Percentiles rank a stretch among this genome's conserved stretches.
Evolutionary conservation across 345 rosid genomes (phyloP).

Genomic region (Pseudoturritis turrita): DNA sequence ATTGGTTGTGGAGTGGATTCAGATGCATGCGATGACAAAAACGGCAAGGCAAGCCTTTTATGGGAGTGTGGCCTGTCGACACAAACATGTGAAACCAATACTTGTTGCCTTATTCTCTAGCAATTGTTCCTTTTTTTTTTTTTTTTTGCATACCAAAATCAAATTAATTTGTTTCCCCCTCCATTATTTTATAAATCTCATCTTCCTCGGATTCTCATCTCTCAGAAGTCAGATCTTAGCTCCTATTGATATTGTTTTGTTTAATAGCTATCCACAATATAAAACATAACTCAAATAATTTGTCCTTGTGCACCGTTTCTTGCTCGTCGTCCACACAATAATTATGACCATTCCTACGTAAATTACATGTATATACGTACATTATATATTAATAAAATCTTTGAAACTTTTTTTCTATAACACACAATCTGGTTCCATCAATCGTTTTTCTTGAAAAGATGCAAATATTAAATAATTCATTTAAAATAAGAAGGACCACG

Average conservation of each 20-base stretch:
- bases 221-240: constrained; percentile 1
- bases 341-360: neutral
- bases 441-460: constrained; percentile 8
- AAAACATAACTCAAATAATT: constrained; percentile 18
- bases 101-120: constrained; percentile 24
- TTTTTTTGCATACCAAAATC: neutral
- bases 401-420: neutral
- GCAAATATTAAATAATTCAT: neutral
- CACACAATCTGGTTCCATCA: neutral
- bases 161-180: neutral
- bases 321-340: constrained; percentile 15
- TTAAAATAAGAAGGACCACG: neutral
- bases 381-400: too few relatives aligned
- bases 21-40: constrained; percentile 24
- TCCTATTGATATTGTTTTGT: neutral
- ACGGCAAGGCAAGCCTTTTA: constrained; percentile 17
- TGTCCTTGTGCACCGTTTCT: constrained; percentile 20
- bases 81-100: constrained; percentile 34
- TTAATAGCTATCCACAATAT: constrained; percentile 8
- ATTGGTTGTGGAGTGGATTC: constrained; percentile 18
- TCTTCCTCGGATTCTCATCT: constrained; percentile 28
- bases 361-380: too few relatives aligned
- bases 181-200: neutral
- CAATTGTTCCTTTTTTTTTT: neutral
- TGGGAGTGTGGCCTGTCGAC: constrained; percentile 30